Conservation (phyloP, 768 basidiomycete species). For the Collybiopsis confluens region DNA sequence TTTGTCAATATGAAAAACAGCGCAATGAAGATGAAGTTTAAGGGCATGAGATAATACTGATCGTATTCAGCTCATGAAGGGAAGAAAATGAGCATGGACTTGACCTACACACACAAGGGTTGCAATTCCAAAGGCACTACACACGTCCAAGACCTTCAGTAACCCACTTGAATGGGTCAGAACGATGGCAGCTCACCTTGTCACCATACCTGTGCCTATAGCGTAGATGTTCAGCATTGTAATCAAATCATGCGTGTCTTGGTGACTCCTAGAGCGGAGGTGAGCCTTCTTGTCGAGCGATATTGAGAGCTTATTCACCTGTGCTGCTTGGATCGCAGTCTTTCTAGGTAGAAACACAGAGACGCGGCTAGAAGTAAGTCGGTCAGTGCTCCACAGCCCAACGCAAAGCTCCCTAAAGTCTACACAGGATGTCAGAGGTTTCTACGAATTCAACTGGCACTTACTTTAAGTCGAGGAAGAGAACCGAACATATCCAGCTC, state of each 20-base stretch:
- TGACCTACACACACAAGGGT: neutral
- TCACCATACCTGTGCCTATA: neutral
- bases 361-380: neutral
- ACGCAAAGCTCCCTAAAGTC: neutral
- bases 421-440: neutral
- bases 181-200: neutral
- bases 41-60: neutral
- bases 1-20: neutral
- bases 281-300: neutral
- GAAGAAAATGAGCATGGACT: neutral
- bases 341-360: neutral
- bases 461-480: neutral
- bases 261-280: neutral
- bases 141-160: no score
- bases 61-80: neutral
- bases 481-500: neutral
- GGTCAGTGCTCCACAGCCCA: neutral
- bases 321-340: neutral
- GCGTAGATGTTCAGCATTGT: neutral
- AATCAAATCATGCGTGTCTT: neutral
- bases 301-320: neutral
- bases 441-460: neutral
- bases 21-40: neutral
- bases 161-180: no score
- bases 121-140: neutral